These are phyloP conservation scores for Hymenoscyphus infarciens DNA, from an alignment of 2,329 filamentous ascomycete species.

Conservation along the genomic window DNA sequence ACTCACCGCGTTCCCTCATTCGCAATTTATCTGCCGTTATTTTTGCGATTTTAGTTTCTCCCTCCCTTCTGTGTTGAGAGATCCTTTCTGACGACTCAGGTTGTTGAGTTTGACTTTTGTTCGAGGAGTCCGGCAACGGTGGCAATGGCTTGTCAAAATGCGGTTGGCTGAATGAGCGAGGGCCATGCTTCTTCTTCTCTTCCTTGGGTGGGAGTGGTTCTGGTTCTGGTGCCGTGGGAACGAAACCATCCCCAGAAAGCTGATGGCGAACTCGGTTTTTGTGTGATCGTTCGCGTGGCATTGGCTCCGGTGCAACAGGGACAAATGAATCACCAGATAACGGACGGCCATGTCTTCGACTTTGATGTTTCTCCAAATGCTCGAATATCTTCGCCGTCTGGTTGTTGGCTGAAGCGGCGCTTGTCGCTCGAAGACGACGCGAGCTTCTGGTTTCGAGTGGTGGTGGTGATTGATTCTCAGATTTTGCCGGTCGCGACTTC, in stretches of 20 bases:
- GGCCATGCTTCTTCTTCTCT: neutral
- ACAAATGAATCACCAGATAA: neutral
- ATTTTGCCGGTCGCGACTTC: neutral
- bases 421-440: neutral
- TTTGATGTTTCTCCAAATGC: neutral
- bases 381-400: neutral
- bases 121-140: no score
- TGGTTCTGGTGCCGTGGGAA: neutral
- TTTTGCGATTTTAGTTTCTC: no score
- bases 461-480: neutral
- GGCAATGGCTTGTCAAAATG: no score
- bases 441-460: no score
- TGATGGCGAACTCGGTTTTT: neutral
- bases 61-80: no score
- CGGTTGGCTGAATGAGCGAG: neutral
- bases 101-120: no score
- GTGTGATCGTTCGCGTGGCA: neutral
- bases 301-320: neutral
- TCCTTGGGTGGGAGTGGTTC: neutral
- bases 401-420: neutral
- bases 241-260: neutral
- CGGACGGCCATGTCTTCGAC: neutral
- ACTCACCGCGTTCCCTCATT: neutral
- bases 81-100: no score
- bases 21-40: no score